Evolutionary conservation across 257 asterid genomes (phyloP).

Genomic region (Rauvolfia tetraphylla): DNA sequence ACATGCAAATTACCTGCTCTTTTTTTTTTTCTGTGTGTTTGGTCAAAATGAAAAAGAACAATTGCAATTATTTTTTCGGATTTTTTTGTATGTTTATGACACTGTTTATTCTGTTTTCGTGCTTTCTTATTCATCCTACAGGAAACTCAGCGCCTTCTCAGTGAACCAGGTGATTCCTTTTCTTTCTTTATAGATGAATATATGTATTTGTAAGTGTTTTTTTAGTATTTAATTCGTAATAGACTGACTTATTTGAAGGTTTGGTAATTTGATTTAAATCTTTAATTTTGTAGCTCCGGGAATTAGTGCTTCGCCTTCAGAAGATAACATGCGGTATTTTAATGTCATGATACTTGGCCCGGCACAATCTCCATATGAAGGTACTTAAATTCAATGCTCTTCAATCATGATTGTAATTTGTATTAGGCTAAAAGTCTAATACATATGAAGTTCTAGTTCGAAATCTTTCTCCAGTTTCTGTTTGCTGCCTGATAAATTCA

Average conservation of each 20-base stretch:
- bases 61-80: too few relatives aligned
- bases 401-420: background rate
- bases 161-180: slow-evolving; percentile 24
- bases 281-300: slow-evolving; percentile 71
- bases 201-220: background rate
- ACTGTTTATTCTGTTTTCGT: background rate
- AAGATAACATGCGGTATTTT: slow-evolving; percentile 90
- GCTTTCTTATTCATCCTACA: background rate
- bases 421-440: too few relatives aligned
- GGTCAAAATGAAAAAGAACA: background rate
- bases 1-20: background rate
- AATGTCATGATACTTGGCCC: slow-evolving; percentile 99
- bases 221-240: background rate
- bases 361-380: slow-evolving; percentile 94
- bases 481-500: too few relatives aligned
- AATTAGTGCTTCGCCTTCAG: slow-evolving; percentile 94
- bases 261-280: slow-evolving; percentile 1
- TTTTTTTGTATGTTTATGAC: background rate
- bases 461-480: background rate
- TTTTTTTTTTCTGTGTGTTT: background rate
- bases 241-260: background rate
- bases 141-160: slow-evolving; percentile 33
- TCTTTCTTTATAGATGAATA: background rate
- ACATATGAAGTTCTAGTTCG: background rate
- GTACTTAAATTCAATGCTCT: slow-evolving; percentile 26